These are phyloP conservation scores for Eucalyptus pauciflora DNA, from an alignment of 345 rosid genomes.

Conservation along the genomic window DNA sequence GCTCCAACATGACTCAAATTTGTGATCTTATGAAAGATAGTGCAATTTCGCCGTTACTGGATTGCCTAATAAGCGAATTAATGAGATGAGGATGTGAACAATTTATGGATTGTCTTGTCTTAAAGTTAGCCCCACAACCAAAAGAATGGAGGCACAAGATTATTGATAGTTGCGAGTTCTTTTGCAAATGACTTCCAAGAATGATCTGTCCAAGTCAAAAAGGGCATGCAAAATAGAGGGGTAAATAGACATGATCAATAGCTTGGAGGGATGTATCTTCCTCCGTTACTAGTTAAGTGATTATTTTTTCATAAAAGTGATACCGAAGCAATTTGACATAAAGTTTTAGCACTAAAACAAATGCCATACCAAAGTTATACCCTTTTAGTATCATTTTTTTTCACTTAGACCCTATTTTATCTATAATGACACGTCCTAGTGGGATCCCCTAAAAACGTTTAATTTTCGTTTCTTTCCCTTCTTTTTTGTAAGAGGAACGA, in stretches of 20 bases:
- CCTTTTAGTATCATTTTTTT: too few species aligned
- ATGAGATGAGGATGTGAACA: neutral
- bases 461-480: neutral
- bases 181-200: neutral
- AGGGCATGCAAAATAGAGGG: neutral
- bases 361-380: neutral
- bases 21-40: neutral
- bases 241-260: neutral
- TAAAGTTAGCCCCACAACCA: neutral
- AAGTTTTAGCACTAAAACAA: neutral
- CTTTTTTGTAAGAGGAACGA: neutral
- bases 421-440: neutral
- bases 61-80: neutral
- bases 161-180: neutral
- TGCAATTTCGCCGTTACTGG: accelerated
- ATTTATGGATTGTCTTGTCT: neutral
- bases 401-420: too few species aligned
- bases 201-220: neutral
- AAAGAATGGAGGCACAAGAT: neutral
- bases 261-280: neutral
- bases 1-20: neutral
- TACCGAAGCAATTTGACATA: accelerated
- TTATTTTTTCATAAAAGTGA: neutral
- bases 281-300: neutral
- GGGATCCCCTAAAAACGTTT: too few species aligned